phyloP scores from a whole-genome alignment of 495 filamentous ascomycete genomes.

The Penicillium psychrofluorescens region DNA sequence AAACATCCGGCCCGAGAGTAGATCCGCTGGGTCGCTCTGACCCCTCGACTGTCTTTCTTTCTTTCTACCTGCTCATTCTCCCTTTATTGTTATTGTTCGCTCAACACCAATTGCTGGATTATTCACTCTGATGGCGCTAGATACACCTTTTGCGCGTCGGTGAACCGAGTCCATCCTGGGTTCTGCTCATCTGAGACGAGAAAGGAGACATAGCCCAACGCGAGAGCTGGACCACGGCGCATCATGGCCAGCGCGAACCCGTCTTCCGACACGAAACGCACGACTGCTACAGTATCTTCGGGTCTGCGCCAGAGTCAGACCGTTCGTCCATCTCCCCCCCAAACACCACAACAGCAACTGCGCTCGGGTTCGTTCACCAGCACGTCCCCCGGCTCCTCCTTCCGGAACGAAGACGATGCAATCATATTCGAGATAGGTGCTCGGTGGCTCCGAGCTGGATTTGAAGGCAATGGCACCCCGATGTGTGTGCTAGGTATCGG shows the following conservation, averaged over 20 bases:
- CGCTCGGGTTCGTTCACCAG: slow-evolving; percentile 45
- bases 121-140: slow-evolving; percentile 6
- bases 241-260: slow-evolving; percentile 6
- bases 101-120: neutral
- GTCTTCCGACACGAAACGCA: slow-evolving; percentile 8
- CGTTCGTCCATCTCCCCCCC: slow-evolving; percentile 23
- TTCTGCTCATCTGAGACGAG: slow-evolving; percentile 9
- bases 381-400: slow-evolving; percentile 62
- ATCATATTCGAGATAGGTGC: slow-evolving; percentile 78
- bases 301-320: slow-evolving; percentile 27
- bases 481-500: slow-evolving; percentile 65
- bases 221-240: slow-evolving; percentile 1
- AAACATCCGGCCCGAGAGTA: slow-evolving; percentile 36
- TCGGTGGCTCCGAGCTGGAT: slow-evolving; percentile 73
- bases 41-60: no score
- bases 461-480: slow-evolving; percentile 72
- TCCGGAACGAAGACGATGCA: slow-evolving; percentile 76
- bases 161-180: slow-evolving; percentile 5
- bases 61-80: neutral
- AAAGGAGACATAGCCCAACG: slow-evolving; percentile 3
- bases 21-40: slow-evolving; percentile 21
- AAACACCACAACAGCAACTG: slow-evolving; percentile 29
- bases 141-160: neutral
- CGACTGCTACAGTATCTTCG: slow-evolving; percentile 11
- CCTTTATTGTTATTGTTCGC: no score